A percentile compares a stretch with the other conserved stretches of the same genome.
Evolutionary conservation across 2,329 filamentous ascomycete genomes (phyloP).

Genomic region (Chrysosporium keratinophilum): DNA sequence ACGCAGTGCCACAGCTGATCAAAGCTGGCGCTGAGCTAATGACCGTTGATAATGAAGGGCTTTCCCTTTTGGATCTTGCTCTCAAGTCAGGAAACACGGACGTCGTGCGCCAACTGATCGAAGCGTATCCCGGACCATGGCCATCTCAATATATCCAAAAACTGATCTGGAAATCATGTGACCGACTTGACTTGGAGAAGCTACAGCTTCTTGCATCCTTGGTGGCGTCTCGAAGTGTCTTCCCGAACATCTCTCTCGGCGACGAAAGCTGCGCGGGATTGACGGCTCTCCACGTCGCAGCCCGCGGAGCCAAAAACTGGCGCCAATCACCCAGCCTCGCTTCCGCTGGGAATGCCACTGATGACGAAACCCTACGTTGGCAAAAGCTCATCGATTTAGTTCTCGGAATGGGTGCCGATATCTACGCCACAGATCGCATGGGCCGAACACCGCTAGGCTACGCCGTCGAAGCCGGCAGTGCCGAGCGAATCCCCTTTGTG

Average conservation of each 20-base stretch:
- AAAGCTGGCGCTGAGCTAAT: slow-evolving; percentile 5
- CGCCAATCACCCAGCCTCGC: background rate
- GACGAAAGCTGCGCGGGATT: background rate
- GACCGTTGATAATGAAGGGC: slow-evolving; percentile 1
- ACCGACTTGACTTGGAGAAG: slow-evolving; percentile 3
- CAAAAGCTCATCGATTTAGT: slow-evolving; percentile 7
- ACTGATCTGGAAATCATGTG: slow-evolving; percentile 3
- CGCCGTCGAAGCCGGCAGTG: slow-evolving; percentile 30
- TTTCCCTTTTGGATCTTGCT: slow-evolving; percentile 5
- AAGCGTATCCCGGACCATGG: slow-evolving; percentile 4
- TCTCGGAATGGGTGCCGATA: slow-evolving; percentile 25
- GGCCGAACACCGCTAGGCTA: slow-evolving; percentile 32
- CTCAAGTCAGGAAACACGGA: background rate
- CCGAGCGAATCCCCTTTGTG: slow-evolving; percentile 3
- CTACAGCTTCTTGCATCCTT: slow-evolving; percentile 1
- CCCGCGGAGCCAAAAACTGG: slow-evolving; percentile 6
- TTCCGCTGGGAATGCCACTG: background rate
- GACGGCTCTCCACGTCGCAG: slow-evolving; percentile 5
- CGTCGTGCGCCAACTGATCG: background rate
- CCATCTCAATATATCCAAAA: slow-evolving; percentile 7
- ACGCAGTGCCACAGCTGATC: slow-evolving; percentile 7
- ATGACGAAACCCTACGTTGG: background rate
- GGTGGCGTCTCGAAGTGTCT: background rate
- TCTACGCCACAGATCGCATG: slow-evolving; percentile 27
- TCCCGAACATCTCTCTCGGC: background rate